Evolutionary conservation across 352 stramenopile genomes (phyloP), one percentile per base, ranked within the genome.

Genomic region (Phytophthora uliginosa): DNA sequence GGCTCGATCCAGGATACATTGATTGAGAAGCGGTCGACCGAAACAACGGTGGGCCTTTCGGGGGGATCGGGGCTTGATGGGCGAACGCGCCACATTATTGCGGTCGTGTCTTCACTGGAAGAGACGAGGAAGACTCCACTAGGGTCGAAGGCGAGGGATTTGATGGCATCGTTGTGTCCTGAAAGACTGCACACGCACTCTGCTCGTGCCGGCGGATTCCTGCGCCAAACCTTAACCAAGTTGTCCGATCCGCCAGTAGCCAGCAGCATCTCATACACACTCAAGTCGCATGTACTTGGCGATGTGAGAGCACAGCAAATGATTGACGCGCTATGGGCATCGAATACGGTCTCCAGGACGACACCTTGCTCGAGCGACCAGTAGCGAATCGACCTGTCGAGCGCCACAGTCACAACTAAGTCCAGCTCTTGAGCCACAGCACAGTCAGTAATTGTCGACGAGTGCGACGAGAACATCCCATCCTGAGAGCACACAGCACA

Each of bases 181-280:
- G 70, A 59, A 36, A 93, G 54, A 28, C 73, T 70, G 61, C 77
- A 90, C 15, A 91, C 62, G 24, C 77, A 88, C 50, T 90, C 73
- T 0, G 75, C 52, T 36, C 12, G 33, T 7, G 42, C 13, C 1
- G 40, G 18, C 1, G 48, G 13, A 4, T 57, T 69, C 59, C 74
- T 67, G 3, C 74, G 63, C 85, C 85, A 91, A 0, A 93, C 71
- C 62, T 91, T 93, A 26, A 91, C 77, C n/a, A 89, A 57, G 26
- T 91, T 91, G 67, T 91, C 85, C 20, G 82, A 84, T 8, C 69
- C 85, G 26, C 82, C 82, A 17, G 84, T 93, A 5, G 83, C 82
- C 13, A 91, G 59, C 4, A 90, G 38, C 36, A 86, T 74, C 2
- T 87, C 65, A 57, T 74, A 68, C 12, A 64, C 10, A n/a, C 26